Base-by-base conservation (phyloP, 495 filamentous ascomycete genomes). In the Aspergillus asperescens region DNA sequence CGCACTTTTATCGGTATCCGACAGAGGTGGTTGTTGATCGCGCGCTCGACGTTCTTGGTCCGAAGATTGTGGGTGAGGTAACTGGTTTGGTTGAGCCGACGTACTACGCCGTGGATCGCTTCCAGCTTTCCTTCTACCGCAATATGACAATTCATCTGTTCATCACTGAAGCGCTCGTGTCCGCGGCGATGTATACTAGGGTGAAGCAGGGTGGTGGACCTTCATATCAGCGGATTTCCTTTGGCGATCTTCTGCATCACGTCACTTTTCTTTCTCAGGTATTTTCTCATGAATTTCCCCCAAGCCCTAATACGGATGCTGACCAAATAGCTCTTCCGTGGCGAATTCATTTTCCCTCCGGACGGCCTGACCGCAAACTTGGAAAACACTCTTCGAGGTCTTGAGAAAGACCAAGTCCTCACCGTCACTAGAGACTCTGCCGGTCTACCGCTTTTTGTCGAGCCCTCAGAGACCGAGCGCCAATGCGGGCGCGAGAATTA, bases 91-190 rank as follows among this genome's bases (percentile, higher is more conserved):
- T 83, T 0, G 93, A 98, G 63, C 85, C 86, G 10, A 96, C 91
- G 0, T 96, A 87, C 64, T 94, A 87, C 59, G 92, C 93, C 3
- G 89, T 96, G 23, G 93, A 98, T 66, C 81, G 91, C 44, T 98
- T 98, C 72, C 92, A 97, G 61, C 80, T 98, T 7, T 93, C 88
- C 0, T 98, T 97, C 69, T 98, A 97, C 67, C 84, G 93, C 35
- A 98, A 98, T 66, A 96, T 96, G 92, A 94, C 90, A 1, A 98
- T 98, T 46, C 93, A 98, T 62, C 81, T 98, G 2, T 98, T 98
- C 65, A 91, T 97, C 47, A 85, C 87, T 1, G 89, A 96, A 56
- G 87, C 92, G 0, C 75, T 97, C 1, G 87, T 98, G 2, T 90
- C 86, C 15, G 88, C 85, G 13, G 87, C 86, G 23, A 85, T 98